Conservation (phyloP, 108 stramenopile genomes). For the Skeletonema tropicum region DNA sequence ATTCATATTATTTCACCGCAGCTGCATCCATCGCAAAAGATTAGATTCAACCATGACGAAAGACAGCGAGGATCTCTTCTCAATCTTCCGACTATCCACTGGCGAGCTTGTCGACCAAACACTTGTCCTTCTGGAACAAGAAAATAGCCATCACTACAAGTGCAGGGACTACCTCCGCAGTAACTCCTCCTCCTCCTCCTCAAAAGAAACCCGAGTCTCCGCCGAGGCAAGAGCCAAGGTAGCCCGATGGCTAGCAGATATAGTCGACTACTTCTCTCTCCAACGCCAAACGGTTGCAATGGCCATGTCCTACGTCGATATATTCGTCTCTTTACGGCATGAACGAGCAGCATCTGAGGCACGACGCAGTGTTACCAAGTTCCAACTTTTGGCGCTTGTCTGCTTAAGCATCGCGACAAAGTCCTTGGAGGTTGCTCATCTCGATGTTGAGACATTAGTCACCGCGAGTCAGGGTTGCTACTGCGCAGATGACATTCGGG, state of each 20-base stretch:
- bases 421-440: constrained; percentile 1
- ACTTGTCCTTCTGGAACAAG: constrained; percentile 23
- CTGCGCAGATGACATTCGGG: constrained; percentile 23
- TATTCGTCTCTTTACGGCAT: constrained; percentile 48
- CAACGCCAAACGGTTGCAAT: constrained; percentile 59
- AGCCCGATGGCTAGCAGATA: constrained; percentile 66
- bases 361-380: constrained; percentile 14
- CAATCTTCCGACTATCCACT: constrained; percentile 13
- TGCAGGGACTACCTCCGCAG: constrained; percentile 30
- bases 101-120: constrained; percentile 26
- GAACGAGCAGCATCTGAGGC: neutral
- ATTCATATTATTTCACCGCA: too few relatives aligned
- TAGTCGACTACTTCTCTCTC: constrained; percentile 62
- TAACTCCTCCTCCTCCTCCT: constrained; percentile 6
- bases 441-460: constrained; percentile 23
- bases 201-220: neutral
- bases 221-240: constrained; percentile 57
- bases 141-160: constrained; percentile 18
- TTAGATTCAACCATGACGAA: constrained; percentile 4
- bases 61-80: constrained; percentile 10
- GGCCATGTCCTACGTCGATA: constrained; percentile 70
- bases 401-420: constrained; percentile 36
- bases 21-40: too few relatives aligned
- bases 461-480: constrained; percentile 24
- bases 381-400: constrained; percentile 25